Percentiles rank a stretch among this genome's conserved stretches.
Conservation (phyloP, 2,329 filamentous ascomycete species). For the Aspergillus intermedius region DNA sequence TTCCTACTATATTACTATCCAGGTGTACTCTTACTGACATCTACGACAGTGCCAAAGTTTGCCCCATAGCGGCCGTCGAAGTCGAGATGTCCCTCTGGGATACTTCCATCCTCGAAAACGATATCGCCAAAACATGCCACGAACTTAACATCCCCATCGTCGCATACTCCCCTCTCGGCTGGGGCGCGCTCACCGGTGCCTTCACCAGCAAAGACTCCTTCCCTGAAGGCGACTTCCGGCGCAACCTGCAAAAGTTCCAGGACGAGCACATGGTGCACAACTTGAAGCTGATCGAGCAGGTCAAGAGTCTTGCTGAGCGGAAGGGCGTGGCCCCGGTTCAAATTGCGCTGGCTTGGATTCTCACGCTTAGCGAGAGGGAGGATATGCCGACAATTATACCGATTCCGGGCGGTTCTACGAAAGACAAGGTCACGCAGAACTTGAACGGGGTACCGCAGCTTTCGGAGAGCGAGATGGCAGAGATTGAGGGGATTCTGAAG, state of each 20-base stretch:
- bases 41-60: constrained; percentile 38
- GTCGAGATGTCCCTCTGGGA: constrained; percentile 55
- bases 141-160: constrained; percentile 53
- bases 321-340: constrained; percentile 42
- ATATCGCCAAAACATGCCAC: constrained; percentile 49
- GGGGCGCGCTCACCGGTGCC: constrained; percentile 50
- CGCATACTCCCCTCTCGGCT: constrained; percentile 54
- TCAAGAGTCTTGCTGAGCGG: constrained; percentile 39
- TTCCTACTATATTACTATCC: too few relatives aligned
- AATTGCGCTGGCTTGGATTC: constrained; percentile 46
- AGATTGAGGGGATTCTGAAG: constrained; percentile 47
- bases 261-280: constrained; percentile 47
- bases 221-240: constrained; percentile 42
- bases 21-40: too few relatives aligned
- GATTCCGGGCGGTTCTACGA: constrained; percentile 32
- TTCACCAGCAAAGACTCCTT: constrained; percentile 43
- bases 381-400: constrained; percentile 40
- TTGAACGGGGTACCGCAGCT: constrained; percentile 22
- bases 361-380: constrained; percentile 34
- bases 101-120: constrained; percentile 53
- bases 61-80: constrained; percentile 54
- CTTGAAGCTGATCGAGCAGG: constrained; percentile 41
- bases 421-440: constrained; percentile 31
- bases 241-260: constrained; percentile 43
- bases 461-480: constrained; percentile 37